Base-by-base conservation (phyloP, 2,329 filamentous ascomycete species). In the Teratosphaeria nubilosa region DNA sequence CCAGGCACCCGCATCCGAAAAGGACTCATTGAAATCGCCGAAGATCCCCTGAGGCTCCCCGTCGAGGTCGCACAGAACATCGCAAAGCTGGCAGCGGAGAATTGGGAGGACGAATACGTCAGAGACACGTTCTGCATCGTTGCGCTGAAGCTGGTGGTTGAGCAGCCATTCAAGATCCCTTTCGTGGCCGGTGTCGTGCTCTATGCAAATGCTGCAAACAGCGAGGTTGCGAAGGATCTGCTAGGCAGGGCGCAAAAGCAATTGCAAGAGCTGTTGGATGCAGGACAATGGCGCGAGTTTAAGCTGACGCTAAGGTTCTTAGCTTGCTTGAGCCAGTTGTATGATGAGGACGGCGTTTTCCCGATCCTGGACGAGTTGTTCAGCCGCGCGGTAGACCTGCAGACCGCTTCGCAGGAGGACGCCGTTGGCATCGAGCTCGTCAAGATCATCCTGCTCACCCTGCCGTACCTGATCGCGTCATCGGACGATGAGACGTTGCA, bases 121-220 rank as follows among this genome's bases (percentile, higher is more conserved):
- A 85, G 85, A 63, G 81, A 79, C 32, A 84, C 80, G 55, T 95
- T 95, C 72, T 78, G 88, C 64, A 83, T 86, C 58, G 80, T 95
- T 31, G 78, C 85, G 7, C 76, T 91, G 59, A 88, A 92, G 73
- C 80, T 97, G 81, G 81, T 88, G 51, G 72, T 90, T 37, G 94
- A 99, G 76, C 94, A 99, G 75, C 94, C 94, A 1, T 86, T 99
- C 73, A 97, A 97, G 79, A 95, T 91, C n/a, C 92, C 94, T 0
- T 97, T 96, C 71, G 82, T 95, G 41, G 91, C 91, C 10, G 90
- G 88, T 22, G 86, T 92, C 14, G 82, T 95, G 51, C 80, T 96
- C 59, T 82, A 90, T 58, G 82, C 86, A 64, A 96, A 97, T 75
- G 82, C 83, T 27, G 76, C 88, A 66, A 90, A 90, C 69, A 80